phyloP scores from a whole-genome alignment of 257 asterid genomes.

The Orobanche coerulescens region DNA sequence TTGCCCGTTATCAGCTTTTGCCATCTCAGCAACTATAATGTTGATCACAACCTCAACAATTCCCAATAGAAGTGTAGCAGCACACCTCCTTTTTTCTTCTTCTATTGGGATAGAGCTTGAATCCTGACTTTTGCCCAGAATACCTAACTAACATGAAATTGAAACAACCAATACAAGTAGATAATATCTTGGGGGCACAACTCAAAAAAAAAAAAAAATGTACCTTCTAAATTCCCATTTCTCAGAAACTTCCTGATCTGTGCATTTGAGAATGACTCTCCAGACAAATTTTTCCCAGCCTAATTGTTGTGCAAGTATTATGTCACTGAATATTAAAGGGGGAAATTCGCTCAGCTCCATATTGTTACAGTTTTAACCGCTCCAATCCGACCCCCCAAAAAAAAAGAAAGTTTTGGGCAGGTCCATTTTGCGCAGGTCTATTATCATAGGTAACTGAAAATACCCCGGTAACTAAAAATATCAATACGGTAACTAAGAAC shows the following conservation, averaged over 20 bases:
- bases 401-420: too few relatives aligned
- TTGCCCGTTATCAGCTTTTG: constrained; percentile 40
- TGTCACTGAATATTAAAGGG: too few relatives aligned
- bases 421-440: too few relatives aligned
- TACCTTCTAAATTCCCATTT: constrained; percentile 64
- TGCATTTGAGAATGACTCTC: constrained; percentile 51
- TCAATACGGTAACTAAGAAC: too few relatives aligned
- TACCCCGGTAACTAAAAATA: too few relatives aligned
- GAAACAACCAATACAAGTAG: constrained; percentile 10
- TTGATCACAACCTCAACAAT: constrained; percentile 64
- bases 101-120: constrained; percentile 35
- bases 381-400: too few relatives aligned
- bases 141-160: constrained; percentile 48
- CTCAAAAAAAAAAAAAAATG: too few relatives aligned
- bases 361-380: too few relatives aligned
- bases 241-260: constrained; percentile 55
- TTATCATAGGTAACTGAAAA: too few relatives aligned
- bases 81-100: constrained; percentile 49
- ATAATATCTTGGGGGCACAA: background rate
- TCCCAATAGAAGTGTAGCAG: constrained; percentile 50
- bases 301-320: constrained; percentile 23
- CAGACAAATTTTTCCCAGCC: constrained; percentile 53
- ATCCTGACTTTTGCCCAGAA: constrained; percentile 44
- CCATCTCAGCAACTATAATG: constrained; percentile 48
- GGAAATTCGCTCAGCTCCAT: too few relatives aligned